Evolutionary conservation across 306 rosid species (phyloP), one percentile per base, ranked within the genome.

Genomic region (Albizia julibrissin): DNA sequence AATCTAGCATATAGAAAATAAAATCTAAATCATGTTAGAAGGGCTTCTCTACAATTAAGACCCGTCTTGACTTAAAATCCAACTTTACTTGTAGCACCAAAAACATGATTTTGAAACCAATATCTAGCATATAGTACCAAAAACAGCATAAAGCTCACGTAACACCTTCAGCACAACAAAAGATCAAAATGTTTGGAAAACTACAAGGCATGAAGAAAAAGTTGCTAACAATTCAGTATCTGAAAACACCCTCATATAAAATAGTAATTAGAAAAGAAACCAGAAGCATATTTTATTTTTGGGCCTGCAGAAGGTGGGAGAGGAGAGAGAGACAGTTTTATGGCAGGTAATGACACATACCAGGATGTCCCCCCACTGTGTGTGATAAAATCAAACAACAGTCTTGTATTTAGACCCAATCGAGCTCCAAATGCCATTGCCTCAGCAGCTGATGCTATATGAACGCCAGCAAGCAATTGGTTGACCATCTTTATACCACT

Each of bases 391-490:
- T 95, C 94, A 83, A 90, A 95, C 89, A 95, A 76, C 71, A 59
- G 56, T 84, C 93, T 88, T 78, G 98, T 93, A 84, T 91, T 86
- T 61, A 95, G 86, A 84, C 98, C 98, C 85, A 93, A 81, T 27
- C 94, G 91, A 78, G 99, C 98, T 81, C 94, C 98, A 82, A 95
- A 91, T 33, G 98, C 99, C 90, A 95, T 87, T 85, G 99, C 93
- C 92, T 95, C 99, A 10, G 99, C 99, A 79, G 87, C 95, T 13
- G 98, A 90, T 69, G 98, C 98, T 79, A 95, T 95, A 77, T 95
- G 99, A 89, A 93, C 98, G 86, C 98, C 99, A 80, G 99, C 98
- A 85, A 95, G 99, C 90, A 95, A 74, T 82, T 95, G 99, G 87
- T 95, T 95, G 39, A 95, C 92, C 99, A 93, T 95, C 94, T 95